A percentile compares a stretch with the other conserved stretches of the same genome.
Evolutionary conservation across 2,329 filamentous ascomycete genomes (phyloP).

Genomic region (Penicillium sclerotiorum): DNA sequence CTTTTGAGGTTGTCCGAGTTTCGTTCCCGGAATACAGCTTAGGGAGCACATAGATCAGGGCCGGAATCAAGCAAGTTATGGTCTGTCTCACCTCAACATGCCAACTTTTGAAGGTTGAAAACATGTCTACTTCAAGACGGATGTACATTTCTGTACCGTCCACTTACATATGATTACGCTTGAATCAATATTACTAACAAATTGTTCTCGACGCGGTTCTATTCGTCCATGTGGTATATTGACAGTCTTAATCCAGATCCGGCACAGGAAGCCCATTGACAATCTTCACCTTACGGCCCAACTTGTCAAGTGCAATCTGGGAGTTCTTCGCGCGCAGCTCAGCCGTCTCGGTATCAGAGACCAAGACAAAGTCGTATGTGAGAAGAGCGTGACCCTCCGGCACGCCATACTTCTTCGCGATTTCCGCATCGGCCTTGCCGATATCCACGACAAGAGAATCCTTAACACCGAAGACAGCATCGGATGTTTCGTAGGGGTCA

Average conservation of each 20-base stretch:
- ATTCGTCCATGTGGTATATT: too few relatives aligned
- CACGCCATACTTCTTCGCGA: slow-evolving; percentile 65
- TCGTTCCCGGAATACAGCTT: background rate
- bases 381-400: slow-evolving; percentile 65
- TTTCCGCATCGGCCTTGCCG: slow-evolving; percentile 54
- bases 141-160: too few relatives aligned
- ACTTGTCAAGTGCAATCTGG: slow-evolving; percentile 64
- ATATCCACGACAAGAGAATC: slow-evolving; percentile 73
- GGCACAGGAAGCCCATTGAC: slow-evolving; percentile 44
- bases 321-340: slow-evolving; percentile 68
- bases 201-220: too few relatives aligned
- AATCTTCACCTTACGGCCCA: slow-evolving; percentile 71
- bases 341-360: slow-evolving; percentile 69
- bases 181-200: too few relatives aligned
- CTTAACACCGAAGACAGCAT: slow-evolving; percentile 87
- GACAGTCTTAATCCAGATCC: slow-evolving; percentile 20
- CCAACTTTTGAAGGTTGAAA: too few relatives aligned
- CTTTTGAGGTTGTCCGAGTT: background rate
- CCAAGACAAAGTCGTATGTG: slow-evolving; percentile 76
- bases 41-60: too few relatives aligned
- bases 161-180: too few relatives aligned
- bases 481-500: slow-evolving; percentile 79
- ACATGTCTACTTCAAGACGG: too few relatives aligned
- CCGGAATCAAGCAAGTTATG: too few relatives aligned
- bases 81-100: too few relatives aligned